These are phyloP conservation scores for Neotropicomus parvogracilis DNA, from an alignment of 1,284 basidiomycete species.

Conservation along the genomic window DNA sequence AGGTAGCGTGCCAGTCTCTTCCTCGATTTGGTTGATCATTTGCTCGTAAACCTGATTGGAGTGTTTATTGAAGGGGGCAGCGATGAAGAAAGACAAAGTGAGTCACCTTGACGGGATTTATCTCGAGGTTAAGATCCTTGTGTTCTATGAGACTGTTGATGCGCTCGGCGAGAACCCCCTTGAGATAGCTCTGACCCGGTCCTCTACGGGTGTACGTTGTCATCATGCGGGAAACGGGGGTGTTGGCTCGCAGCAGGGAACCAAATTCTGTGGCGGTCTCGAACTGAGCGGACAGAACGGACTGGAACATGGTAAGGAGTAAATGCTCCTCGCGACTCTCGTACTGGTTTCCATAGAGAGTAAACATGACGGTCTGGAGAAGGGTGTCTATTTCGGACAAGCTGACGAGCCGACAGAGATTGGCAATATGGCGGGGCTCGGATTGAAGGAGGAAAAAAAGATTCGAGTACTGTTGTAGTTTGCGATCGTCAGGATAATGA, in stretches of 20 bases:
- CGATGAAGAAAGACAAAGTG: not conserved
- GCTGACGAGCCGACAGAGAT: slow-evolving; percentile 95
- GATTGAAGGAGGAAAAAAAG: slow-evolving; percentile 98
- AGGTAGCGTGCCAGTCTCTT: slow-evolving; percentile 89
- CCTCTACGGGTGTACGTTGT: slow-evolving; percentile 98
- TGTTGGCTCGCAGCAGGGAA: slow-evolving; percentile 94
- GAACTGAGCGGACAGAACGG: slow-evolving; percentile 96
- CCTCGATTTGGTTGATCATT: slow-evolving; percentile 97
- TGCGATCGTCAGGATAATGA: slow-evolving; percentile 90
- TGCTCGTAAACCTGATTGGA: slow-evolving; percentile 84
- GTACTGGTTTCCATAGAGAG: slow-evolving; percentile 98
- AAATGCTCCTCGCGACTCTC: slow-evolving; percentile 98
- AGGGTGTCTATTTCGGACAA: slow-evolving; percentile 97
- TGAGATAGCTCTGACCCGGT: slow-evolving; percentile 96
- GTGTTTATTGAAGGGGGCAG: not conserved
- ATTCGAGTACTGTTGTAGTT: slow-evolving; percentile 94
- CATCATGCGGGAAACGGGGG: slow-evolving; percentile 99
- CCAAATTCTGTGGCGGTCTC: slow-evolving; percentile 98
- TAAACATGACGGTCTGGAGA: slow-evolving; percentile 99
- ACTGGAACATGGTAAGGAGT: slow-evolving; percentile 98
- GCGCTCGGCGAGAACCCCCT: slow-evolving; percentile 92
- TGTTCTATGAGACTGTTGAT: slow-evolving; percentile 98
- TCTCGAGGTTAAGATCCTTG: slow-evolving; percentile 97
- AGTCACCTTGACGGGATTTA: slow-evolving; percentile 92
- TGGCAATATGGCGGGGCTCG: slow-evolving; percentile 94